Conservation (phyloP, 2,329 filamentous ascomycete genomes). For the Neurospora sp. region DNA sequence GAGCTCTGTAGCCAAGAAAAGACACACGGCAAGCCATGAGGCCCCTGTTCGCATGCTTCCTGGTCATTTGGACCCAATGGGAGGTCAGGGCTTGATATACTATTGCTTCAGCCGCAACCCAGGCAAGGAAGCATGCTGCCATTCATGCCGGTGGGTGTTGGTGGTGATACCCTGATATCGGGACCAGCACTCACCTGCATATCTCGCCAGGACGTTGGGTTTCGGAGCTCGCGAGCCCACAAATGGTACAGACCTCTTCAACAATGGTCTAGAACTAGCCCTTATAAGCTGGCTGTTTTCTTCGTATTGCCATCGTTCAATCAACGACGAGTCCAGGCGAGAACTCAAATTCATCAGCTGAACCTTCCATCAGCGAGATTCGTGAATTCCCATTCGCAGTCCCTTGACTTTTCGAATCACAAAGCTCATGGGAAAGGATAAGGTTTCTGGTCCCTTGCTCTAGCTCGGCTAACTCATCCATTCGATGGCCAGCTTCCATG, state of each 20-base stretch:
- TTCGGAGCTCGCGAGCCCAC: background rate
- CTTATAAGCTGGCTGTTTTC: background rate
- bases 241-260: background rate
- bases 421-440: background rate
- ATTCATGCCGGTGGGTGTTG: background rate
- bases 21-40: background rate
- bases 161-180: background rate
- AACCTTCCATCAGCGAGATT: background rate
- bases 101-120: background rate
- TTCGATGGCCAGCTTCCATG: background rate
- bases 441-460: background rate
- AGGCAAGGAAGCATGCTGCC: background rate
- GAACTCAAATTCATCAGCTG: background rate
- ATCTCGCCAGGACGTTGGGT: background rate
- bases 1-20: background rate
- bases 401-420: background rate
- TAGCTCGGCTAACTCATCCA: background rate
- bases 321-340: background rate
- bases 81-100: background rate
- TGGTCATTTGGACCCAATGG: background rate
- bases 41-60: background rate
- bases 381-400: background rate
- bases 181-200: background rate
- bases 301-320: background rate
- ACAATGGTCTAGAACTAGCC: background rate